Evolutionary conservation across 2,329 filamentous ascomycete genomes (phyloP), one percentile per base, ranked within the genome.

Genomic region (Talaromyces atroroseus): DNA sequence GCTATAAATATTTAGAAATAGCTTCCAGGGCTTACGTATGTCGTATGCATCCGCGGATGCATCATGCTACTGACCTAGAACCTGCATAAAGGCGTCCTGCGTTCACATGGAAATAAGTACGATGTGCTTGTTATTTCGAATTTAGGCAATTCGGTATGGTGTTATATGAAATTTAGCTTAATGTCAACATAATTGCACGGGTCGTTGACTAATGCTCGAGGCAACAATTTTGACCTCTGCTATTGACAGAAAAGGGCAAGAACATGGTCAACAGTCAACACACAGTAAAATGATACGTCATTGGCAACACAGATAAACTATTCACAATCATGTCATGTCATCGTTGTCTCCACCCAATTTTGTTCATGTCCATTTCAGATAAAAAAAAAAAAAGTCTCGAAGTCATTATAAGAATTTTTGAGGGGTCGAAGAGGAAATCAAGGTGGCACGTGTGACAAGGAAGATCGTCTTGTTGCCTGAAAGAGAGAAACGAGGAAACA

Each of bases 361-460:
- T 54, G 45, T 42, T 54, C 46, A 49, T 54, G 48, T 54, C 52
- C 45, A 52, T 47, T 59, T 56, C 40, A 10, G 20, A 54, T 23
- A 57, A n/a, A 54, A 46, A 57, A 56, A 55, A 46, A 57, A 56
- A 55, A 58, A 42, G 21, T 42, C n/a, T 32, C 46, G 51, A 59
- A 42, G 34, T 52, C 54, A 48, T 52, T 50, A 53, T n/a, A 32
- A 44, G 29, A 47, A 32, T 24, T 40, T 49, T 54, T 36, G 34
- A 38, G 48, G 20, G 23, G 24, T 16, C 40, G 29, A 36, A 42
- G 20, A 42, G 24, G 36, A 23, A 36, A 47, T 36, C 44, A 45
- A 38, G 21, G 36, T 44, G 14, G 45, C 40, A 40, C 26, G 20
- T 29, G 38, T 52, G 36, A 36, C 32, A 36, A 36, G 32, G 32